Evolutionary conservation across 257 asterid genomes (phyloP), one percentile per base, ranked within the genome.

Genomic region (Agastache rugosa): DNA sequence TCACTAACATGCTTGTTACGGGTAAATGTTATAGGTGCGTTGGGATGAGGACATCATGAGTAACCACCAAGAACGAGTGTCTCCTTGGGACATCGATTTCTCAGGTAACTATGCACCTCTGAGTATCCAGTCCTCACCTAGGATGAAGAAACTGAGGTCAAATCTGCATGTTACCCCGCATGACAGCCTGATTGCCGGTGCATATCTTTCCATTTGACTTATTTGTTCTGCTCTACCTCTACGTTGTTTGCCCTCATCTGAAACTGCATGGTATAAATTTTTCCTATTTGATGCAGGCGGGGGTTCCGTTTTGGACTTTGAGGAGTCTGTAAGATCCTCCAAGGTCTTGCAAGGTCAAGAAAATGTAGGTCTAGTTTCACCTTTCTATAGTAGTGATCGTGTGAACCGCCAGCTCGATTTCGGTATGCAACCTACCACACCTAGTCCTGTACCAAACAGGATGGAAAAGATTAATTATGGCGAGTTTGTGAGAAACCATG

Each of bases 281-380:
- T 8, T 44, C 17, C 22, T 39, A 48, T 53, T 69, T 58, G 6
- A 60, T 42, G 85, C 86, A 88, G 97, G 93, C 53, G 96, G 90
- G 80, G 83, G 82, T 67, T 83, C 93, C 63, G 85, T 87, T 77
- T 90, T 88, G 83, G 99, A 90, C 91, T 95, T 90, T 80, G 93
- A 89, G 93, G 99, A 89, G 83, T 87, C 96, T 41, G 42, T 87
- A 56, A 82, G 96, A 87, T 85, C 97, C 92, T 87, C 97, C 76
- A 90, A 95, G 99, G 99, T 95, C 99, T 95, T 95, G 99, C 98
- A 95, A 95, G 99, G 99, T 95, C 98, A 95, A 95, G 98, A 95
- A 95, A 92, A 89, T 82, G 69, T 84, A 56, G 89, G 90, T 85
- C 85, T 86, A 71, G 75, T 82, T 54, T 83, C 96, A 74, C 89